Evolutionary conservation across 768 basidiomycete genomes (phyloP), one percentile per base, ranked within the genome.

Genomic region (Jaapia argillacea): DNA sequence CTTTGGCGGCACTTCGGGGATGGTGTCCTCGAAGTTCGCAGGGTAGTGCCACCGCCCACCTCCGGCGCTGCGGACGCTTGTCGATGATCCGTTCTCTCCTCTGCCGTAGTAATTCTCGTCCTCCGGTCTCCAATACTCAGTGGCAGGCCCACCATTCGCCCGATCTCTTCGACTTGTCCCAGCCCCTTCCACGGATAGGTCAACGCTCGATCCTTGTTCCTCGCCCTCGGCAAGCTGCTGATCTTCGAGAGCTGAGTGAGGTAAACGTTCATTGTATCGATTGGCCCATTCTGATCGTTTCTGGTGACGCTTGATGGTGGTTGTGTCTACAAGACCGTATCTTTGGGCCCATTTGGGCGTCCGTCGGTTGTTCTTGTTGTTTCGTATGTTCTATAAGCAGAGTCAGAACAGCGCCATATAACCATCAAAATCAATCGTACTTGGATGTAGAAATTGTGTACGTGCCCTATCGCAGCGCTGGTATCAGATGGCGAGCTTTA

Each of bases 291-390:
- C 84, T 36, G 81, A 87, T 58, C 83, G 85, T 47, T 71, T 75
- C 55, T 82, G 74, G 44, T 84, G 81, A 55, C 91, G 84, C 52
- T 76, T 71, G 57, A 86, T 81, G 51, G 83, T 79, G 26, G 79
- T 69, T 20, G 77, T 81, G 59, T 91, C 79, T 49, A 97, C 79
- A 36, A 97, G 84, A 28, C 93, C 93, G 60, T 89, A 89, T 49
- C 83, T 76, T 62, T 86, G 71, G 0, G 83, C 84, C 93, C 93
- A 97, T 63, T 96, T 93, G 16, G 93, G 93, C n/a, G 93, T 96
- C 36, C 93, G 80, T 12, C 74, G 70, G 58, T 86, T 76, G 53
- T 79, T 93, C 71, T 93, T 89, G 70, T 97, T 97, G 67, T 96
- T 97, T 45, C 93, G 73, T 51, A 97, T 80, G 63, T 96, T 96